phyloP scores from a whole-genome alignment of 1,139 yeast species.

The Nematodospora anomalae region DNA sequence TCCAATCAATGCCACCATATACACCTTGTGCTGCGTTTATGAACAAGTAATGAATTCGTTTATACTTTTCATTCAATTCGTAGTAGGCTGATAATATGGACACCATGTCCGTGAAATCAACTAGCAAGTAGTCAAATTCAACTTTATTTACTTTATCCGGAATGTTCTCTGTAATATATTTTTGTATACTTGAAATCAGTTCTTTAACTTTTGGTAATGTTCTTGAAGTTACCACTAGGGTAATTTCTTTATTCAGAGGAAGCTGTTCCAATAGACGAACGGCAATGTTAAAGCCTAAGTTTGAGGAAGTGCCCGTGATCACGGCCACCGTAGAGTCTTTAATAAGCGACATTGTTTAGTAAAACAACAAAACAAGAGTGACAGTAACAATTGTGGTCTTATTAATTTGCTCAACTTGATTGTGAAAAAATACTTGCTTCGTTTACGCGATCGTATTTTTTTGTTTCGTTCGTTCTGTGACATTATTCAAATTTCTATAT shows the following conservation, averaged over 20 bases:
- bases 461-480: too few species aligned
- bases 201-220: slow-evolving; percentile 82
- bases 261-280: slow-evolving; percentile 67
- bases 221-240: slow-evolving; percentile 84
- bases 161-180: slow-evolving; percentile 40
- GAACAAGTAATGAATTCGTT: slow-evolving; percentile 71
- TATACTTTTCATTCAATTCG: slow-evolving; percentile 64
- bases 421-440: not conserved
- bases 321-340: slow-evolving; percentile 36
- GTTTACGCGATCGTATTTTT: slow-evolving; percentile 1
- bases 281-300: slow-evolving; percentile 83
- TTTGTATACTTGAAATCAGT: slow-evolving; percentile 62
- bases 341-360: slow-evolving; percentile 19
- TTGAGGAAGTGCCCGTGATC: slow-evolving; percentile 58
- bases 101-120: slow-evolving; percentile 91
- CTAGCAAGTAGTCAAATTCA: slow-evolving; percentile 81
- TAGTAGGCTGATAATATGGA: slow-evolving; percentile 74
- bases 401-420: not conserved
- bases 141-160: slow-evolving; percentile 50
- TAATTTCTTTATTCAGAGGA: slow-evolving; percentile 54
- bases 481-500: too few species aligned
- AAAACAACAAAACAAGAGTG: too few species aligned
- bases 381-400: not conserved
- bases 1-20: slow-evolving; percentile 84
- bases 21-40: slow-evolving; percentile 91